A percentile compares a stretch with the other conserved stretches of the same genome.
Evolutionary conservation across 257 asterid species (phyloP).

Genomic region (Thymus quinquecostatus): DNA sequence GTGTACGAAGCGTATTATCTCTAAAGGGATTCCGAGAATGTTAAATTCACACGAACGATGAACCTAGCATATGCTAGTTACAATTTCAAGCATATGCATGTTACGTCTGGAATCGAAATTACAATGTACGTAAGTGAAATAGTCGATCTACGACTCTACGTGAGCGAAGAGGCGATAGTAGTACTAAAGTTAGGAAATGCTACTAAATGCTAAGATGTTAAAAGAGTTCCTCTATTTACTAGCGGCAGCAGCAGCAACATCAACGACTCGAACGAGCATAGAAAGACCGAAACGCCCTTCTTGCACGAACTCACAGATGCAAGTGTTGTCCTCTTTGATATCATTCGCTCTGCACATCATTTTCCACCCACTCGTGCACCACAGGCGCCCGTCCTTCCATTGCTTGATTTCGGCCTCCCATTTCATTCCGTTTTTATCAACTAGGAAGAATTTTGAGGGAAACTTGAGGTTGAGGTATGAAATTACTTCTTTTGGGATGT

Average conservation of each 20-base stretch:
- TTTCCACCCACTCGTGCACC: constrained; percentile 43
- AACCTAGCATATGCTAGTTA: no score
- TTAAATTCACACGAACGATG: no score
- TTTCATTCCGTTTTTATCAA: constrained; percentile 32
- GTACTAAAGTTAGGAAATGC: no score
- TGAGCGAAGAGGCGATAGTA: no score
- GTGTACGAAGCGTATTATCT: no score
- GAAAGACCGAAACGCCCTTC: neutral
- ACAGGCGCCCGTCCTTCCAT: constrained; percentile 45
- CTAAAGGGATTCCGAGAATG: no score
- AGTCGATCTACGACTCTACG: no score
- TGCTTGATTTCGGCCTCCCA: constrained; percentile 26
- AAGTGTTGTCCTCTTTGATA: constrained; percentile 8
- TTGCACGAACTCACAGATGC: constrained; percentile 45
- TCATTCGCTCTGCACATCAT: constrained; percentile 36
- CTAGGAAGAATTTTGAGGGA: constrained; percentile 12
- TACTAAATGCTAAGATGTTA: neutral
- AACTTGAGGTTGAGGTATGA: constrained; percentile 17
- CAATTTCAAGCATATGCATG: no score
- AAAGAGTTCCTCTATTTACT: neutral
- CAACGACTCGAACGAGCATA: constrained; percentile 26
- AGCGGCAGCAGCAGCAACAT: neutral
- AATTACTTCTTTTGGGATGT: constrained; percentile 37
- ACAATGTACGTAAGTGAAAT: no score
- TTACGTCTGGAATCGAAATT: no score